Base-by-base conservation (phyloP, 2,329 filamentous ascomycete genomes). In the Aspergillus caelatus region DNA sequence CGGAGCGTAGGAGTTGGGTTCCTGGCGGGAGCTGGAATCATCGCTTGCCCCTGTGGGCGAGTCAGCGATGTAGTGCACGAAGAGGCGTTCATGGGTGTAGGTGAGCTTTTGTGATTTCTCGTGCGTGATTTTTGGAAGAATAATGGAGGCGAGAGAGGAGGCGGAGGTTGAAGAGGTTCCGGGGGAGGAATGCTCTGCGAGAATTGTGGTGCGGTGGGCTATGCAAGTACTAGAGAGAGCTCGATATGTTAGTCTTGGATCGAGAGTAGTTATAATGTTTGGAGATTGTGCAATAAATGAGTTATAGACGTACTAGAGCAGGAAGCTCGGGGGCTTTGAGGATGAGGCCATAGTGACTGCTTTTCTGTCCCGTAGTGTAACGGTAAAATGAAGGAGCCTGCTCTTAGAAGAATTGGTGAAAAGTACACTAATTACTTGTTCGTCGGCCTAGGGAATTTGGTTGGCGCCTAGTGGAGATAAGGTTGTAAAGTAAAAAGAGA, bases 1-100 rank as follows among this genome's bases (percentile, higher is more conserved):
- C 1, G 93, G 92, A 59, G 92, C 92, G 57, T 91, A 89, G 9
- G 89, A 87, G 57, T 84, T 83, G 71, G 77, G 77, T 79, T 82
- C 72, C 70, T 74, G 70, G 74, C 61, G 73, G 53, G 54, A 60
- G 52, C 65, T 32, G 48, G 48, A 62, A 28, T 73, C 70, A 34
- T 74, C 68, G 10, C 69, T 62, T 82, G 82, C 74, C 5, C 86
- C 71, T 86, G 89, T 89, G 11, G 93, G 89, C 0, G 93, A 89
- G 75, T 95, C 91, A 73, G 94, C 88, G 75, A 98, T 91, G 84
- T 96, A 97, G 85, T 99, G 94, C 79, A 98, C 95, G 84, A 95
- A 93, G 78, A 96, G 89, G 64, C 89, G 84, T 80, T 93, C 91
- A 79, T 97, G 93, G 46, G 93, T 96, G 82, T 96, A 97, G 60